A percentile compares a stretch with the other conserved stretches of the same genome.
These are phyloP conservation scores for Amanita polypyramis DNA, from an alignment of 768 basidiomycete species.

Conservation along the genomic window DNA sequence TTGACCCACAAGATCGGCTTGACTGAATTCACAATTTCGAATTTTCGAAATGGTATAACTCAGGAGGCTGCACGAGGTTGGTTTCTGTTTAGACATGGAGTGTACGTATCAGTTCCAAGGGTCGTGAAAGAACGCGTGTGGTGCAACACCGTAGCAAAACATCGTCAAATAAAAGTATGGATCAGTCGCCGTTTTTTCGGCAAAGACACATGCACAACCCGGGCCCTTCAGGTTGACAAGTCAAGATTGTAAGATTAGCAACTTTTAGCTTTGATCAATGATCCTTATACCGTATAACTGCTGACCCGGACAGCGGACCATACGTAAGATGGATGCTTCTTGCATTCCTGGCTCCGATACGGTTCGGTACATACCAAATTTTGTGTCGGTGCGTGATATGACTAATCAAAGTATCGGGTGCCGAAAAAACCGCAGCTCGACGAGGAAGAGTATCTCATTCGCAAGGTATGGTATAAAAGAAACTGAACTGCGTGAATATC, in stretches of 20 bases:
- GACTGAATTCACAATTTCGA: too few relatives aligned
- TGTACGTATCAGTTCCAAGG: background rate
- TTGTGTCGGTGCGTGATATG: conserved; percentile 39
- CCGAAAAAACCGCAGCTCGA: conserved; percentile 25
- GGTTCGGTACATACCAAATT: conserved; percentile 67
- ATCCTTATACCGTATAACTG: background rate
- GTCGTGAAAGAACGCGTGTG: too few relatives aligned
- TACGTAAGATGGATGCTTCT: conserved; percentile 14
- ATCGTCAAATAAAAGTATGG: background rate
- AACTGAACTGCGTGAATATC: background rate
- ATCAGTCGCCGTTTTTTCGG: background rate
- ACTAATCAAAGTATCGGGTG: conserved; percentile 1
- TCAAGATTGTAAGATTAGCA: background rate
- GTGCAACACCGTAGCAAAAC: background rate
- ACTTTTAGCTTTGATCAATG: conserved; percentile 7
- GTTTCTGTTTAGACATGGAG: background rate
- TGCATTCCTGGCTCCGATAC: conserved; percentile 26
- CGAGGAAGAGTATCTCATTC: conserved; percentile 69
- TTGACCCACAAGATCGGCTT: too few relatives aligned
- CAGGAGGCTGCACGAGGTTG: background rate
- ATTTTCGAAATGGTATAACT: background rate
- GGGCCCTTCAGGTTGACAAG: background rate
- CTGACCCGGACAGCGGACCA: conserved; percentile 9
- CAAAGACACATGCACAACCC: background rate
- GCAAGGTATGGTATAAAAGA: conserved; percentile 45